Percentiles rank a stretch among this genome's conserved stretches.
Evolutionary conservation across 352 stramenopile genomes (phyloP).

Genomic region (Blastocystis sp.): DNA sequence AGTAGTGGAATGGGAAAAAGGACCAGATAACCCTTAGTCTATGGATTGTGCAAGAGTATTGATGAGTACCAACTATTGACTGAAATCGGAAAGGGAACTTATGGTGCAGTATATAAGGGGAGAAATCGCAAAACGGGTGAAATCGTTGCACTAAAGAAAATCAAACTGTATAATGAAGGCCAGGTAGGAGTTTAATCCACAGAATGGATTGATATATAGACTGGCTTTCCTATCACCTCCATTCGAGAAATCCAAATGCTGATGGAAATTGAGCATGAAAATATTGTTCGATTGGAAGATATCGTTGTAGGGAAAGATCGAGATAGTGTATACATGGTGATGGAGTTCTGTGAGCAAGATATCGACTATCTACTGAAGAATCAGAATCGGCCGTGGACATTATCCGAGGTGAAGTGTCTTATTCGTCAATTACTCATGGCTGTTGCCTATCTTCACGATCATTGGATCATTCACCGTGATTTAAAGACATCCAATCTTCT

Average conservation of each 20-base stretch:
- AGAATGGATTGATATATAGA: constrained; percentile 8
- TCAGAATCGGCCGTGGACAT: constrained; percentile 25
- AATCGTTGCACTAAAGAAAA: constrained; percentile 61
- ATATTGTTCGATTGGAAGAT: constrained; percentile 58
- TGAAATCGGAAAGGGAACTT: constrained; percentile 61
- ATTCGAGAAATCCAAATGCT: constrained; percentile 60
- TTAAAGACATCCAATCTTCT: constrained; percentile 59
- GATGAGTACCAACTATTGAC: constrained; percentile 56
- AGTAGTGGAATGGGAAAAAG: not conserved
- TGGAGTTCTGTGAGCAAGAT: constrained; percentile 62
- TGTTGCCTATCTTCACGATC: constrained; percentile 35
- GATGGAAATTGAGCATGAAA: constrained; percentile 21
- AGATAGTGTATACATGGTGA: constrained; percentile 63
- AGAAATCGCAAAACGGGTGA: constrained; percentile 4
- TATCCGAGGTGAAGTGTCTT: constrained; percentile 58
- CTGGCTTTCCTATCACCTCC: constrained; percentile 60
- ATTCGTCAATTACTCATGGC: constrained; percentile 45
- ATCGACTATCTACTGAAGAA: constrained; percentile 58
- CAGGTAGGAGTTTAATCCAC: not conserved
- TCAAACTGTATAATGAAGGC: constrained; percentile 61
- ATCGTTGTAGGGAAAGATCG: constrained; percentile 60
- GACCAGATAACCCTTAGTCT: constrained; percentile 29
- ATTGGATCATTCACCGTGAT: constrained; percentile 61
- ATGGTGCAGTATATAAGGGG: constrained; percentile 44
- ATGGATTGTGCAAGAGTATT: constrained; percentile 57